Conservation (phyloP, 257 asterid genomes). For the Nicotiana knightiana region DNA sequence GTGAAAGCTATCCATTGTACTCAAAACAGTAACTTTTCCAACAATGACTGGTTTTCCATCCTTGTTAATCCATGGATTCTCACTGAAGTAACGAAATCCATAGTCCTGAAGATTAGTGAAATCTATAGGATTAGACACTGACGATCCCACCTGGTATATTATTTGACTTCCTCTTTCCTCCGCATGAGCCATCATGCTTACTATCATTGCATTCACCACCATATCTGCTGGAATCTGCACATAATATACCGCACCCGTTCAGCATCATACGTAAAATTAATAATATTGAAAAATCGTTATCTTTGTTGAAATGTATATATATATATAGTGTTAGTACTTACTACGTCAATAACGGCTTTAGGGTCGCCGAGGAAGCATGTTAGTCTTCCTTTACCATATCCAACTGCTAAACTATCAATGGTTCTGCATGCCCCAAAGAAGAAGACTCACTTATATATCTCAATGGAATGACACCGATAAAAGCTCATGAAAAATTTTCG, state of each 20-base stretch:
- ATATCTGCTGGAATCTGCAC: constrained; percentile 87
- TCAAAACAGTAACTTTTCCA: constrained; percentile 47
- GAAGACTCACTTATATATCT: neutral
- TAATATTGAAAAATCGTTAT: neutral
- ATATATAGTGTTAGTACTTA: constrained; percentile 19
- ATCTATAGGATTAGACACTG: constrained; percentile 62
- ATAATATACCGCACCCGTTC: neutral
- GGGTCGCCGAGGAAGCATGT: constrained; percentile 63
- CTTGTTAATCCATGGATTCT: constrained; percentile 72
- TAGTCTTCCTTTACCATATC: constrained; percentile 72
- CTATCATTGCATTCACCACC: constrained; percentile 92
- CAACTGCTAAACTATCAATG: constrained; percentile 74
- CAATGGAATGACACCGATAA: too few species aligned
- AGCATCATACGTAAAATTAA: too few species aligned
- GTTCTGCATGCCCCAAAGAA: constrained; percentile 42
- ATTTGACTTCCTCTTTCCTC: constrained; percentile 23
- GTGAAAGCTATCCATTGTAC: constrained; percentile 56
- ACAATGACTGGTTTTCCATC: constrained; percentile 66
- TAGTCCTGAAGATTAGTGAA: constrained; percentile 34
- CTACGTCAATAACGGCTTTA: constrained; percentile 44
- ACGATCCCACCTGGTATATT: constrained; percentile 76
- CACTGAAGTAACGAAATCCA: constrained; percentile 42
- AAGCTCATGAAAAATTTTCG: too few species aligned
- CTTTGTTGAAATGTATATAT: neutral
- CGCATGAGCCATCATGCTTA: constrained; percentile 57